A percentile compares a stretch with the other conserved stretches of the same genome.
phyloP scores from a whole-genome alignment of 2,329 filamentous ascomycete genomes.

The Talaromyces sp. region DNA sequence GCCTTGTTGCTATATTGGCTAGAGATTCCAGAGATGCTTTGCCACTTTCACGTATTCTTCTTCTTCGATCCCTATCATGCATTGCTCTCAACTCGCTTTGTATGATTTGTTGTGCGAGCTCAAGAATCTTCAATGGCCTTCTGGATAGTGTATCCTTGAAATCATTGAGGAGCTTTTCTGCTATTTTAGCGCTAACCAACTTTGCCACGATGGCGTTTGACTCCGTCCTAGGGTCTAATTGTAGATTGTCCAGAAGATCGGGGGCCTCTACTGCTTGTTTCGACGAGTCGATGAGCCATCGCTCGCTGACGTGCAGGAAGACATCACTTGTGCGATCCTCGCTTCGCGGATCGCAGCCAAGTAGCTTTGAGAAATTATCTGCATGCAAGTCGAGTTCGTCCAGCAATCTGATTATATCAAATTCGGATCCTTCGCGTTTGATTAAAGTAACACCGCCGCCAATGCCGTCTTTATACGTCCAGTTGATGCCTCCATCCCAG shows the following conservation, averaged over 20 bases:
- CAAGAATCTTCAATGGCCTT: slow-evolving; percentile 38
- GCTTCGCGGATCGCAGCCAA: slow-evolving; percentile 38
- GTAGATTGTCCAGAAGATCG: slow-evolving; percentile 18
- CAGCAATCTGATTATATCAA: slow-evolving; percentile 33
- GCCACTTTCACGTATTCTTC: slow-evolving; percentile 13
- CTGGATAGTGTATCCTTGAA: slow-evolving; percentile 43
- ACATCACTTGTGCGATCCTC: slow-evolving; percentile 41
- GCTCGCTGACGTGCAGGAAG: slow-evolving; percentile 42
- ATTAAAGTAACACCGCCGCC: slow-evolving; percentile 27
- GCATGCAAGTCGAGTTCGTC: slow-evolving; percentile 36
- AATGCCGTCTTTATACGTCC: slow-evolving; percentile 32
- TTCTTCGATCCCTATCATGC: slow-evolving; percentile 12
- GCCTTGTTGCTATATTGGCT: slow-evolving; percentile 28
- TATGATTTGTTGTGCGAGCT: slow-evolving; percentile 42
- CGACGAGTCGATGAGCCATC: slow-evolving; percentile 37
- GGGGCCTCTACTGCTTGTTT: slow-evolving; percentile 1
- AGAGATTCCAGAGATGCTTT: slow-evolving; percentile 36
- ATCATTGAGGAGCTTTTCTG: slow-evolving; percentile 40
- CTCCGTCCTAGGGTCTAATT: slow-evolving; percentile 23
- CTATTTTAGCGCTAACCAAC: slow-evolving; percentile 40
- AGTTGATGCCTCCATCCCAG: slow-evolving; percentile 38
- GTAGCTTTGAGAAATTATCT: slow-evolving; percentile 35
- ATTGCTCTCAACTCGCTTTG: slow-evolving; percentile 33
- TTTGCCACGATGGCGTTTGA: slow-evolving; percentile 32
- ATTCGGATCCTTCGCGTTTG: slow-evolving; percentile 23